Evolutionary conservation across 192 early-diverging fungal species (phyloP).

Genomic region (Geosiphon pyriformis): DNA sequence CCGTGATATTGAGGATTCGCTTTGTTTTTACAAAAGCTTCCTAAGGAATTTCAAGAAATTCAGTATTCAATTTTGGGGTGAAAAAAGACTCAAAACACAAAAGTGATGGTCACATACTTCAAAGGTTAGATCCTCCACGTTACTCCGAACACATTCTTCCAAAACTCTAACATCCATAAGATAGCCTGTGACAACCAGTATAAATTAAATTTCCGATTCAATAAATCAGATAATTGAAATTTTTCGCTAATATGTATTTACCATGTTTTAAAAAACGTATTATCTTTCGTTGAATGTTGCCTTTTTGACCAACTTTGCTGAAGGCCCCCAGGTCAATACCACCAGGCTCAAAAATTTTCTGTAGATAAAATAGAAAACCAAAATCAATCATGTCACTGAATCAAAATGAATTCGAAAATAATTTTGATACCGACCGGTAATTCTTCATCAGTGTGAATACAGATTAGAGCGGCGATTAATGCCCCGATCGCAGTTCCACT

Average conservation of each 20-base stretch:
- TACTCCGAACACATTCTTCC: slow-evolving; percentile 63
- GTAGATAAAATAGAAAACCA: neutral
- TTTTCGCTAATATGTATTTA: slow-evolving; percentile 1
- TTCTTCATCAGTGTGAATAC: slow-evolving; percentile 71
- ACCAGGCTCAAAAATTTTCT: slow-evolving; percentile 47
- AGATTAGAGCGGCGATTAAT: slow-evolving; percentile 68
- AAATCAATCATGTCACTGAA: neutral
- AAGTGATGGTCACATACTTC: slow-evolving; percentile 48
- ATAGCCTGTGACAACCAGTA: slow-evolving; percentile 40
- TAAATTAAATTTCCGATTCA: neutral
- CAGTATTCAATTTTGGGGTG: no score
- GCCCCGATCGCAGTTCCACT: slow-evolving; percentile 72
- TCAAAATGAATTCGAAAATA: neutral
- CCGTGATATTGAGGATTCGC: slow-evolving; percentile 73
- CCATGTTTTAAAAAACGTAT: slow-evolving; percentile 64
- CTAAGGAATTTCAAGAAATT: slow-evolving; percentile 27
- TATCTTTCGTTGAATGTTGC: slow-evolving; percentile 58
- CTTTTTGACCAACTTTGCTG: slow-evolving; percentile 46
- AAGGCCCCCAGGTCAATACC: slow-evolving; percentile 68
- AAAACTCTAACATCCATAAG: slow-evolving; percentile 72
- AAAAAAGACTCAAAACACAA: no score
- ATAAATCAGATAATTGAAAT: neutral
- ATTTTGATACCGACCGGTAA: slow-evolving; percentile 32
- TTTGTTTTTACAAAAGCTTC: slow-evolving; percentile 65
- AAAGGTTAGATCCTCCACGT: slow-evolving; percentile 68